A percentile compares a stretch with the other conserved stretches of the same genome.
Evolutionary conservation across 352 stramenopile species (phyloP).

Genomic region (Phytophthora kernoviae): DNA sequence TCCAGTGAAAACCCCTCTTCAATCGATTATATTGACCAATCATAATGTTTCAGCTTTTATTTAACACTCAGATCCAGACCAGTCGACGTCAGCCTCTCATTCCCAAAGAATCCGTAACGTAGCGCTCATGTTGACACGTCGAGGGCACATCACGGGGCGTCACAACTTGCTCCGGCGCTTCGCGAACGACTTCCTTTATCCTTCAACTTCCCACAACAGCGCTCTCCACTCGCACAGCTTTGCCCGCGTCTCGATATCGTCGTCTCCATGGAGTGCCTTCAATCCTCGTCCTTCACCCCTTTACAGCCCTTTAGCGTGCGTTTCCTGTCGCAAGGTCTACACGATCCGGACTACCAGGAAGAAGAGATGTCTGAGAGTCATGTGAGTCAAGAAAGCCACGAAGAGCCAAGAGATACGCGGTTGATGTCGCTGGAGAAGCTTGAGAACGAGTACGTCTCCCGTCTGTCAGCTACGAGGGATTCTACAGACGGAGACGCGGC

Average conservation of each 20-base stretch:
- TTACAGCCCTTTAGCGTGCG: slow-evolving; percentile 12
- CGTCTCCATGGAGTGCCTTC: neutral
- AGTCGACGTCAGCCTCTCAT: slow-evolving; percentile 28
- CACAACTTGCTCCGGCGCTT: slow-evolving; percentile 11
- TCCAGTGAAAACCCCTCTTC: too few relatives aligned
- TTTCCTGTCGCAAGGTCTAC: slow-evolving; percentile 27
- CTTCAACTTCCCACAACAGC: neutral
- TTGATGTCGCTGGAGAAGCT: slow-evolving; percentile 22
- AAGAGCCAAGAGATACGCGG: slow-evolving; percentile 22
- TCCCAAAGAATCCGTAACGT: slow-evolving; percentile 1
- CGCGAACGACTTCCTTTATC: neutral
- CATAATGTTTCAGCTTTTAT: too few relatives aligned
- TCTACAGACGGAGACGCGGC: slow-evolving; percentile 40
- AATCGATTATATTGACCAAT: slow-evolving; percentile 1
- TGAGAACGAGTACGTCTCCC: slow-evolving; percentile 30
- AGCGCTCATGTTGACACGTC: slow-evolving; percentile 25
- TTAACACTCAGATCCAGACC: too few relatives aligned
- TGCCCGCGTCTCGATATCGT: neutral
- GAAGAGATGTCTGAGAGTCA: slow-evolving; percentile 10
- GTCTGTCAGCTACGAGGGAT: slow-evolving; percentile 32
- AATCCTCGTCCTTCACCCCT: neutral
- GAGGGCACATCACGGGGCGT: slow-evolving; percentile 17
- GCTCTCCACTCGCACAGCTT: slow-evolving; percentile 1
- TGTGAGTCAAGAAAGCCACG: neutral
- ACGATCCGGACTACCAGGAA: slow-evolving; percentile 9